Evolutionary conservation across 176 grass and related monocot species (phyloP).

Genomic region (Tillandsia fasciculata): DNA sequence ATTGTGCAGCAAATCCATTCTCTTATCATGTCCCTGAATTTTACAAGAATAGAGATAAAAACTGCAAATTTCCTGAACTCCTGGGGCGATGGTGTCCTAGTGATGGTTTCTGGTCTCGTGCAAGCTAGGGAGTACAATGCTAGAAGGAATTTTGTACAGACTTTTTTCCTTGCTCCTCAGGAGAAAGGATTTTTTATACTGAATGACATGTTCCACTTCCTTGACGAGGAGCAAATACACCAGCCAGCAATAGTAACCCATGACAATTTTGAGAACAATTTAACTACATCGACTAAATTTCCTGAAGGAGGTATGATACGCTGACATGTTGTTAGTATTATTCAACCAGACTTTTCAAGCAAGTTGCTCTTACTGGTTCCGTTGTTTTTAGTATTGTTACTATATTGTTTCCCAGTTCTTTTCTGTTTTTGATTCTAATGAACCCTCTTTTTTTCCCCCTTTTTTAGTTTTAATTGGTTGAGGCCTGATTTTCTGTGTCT

Average conservation of each 20-base stretch:
- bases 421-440: too few relatives aligned
- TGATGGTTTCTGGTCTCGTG: conserved; percentile 81
- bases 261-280: conserved; percentile 48
- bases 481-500: too few relatives aligned
- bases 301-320: conserved; percentile 37
- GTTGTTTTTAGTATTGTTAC: neutral
- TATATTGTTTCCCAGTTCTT: too few relatives aligned
- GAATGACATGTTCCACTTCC: conserved; percentile 87
- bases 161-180: conserved; percentile 87
- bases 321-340: neutral
- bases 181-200: conserved; percentile 98
- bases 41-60: conserved; percentile 88
- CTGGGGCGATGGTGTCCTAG: conserved; percentile 74
- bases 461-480: too few relatives aligned
- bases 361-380: neutral
- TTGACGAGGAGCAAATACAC: conserved; percentile 81
- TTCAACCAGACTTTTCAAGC: neutral
- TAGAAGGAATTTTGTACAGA: conserved; percentile 84
- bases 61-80: conserved; percentile 70
- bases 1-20: conserved; percentile 73
- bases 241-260: conserved; percentile 24
- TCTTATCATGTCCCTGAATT: conserved; percentile 73
- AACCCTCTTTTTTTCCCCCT: too few relatives aligned
- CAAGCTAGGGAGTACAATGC: conserved; percentile 59
- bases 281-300: conserved; percentile 24